Percentiles rank a stretch among this genome's conserved stretches.
Conservation (phyloP, 139 green algal genomes). For the Picochlorum sp. region DNA sequence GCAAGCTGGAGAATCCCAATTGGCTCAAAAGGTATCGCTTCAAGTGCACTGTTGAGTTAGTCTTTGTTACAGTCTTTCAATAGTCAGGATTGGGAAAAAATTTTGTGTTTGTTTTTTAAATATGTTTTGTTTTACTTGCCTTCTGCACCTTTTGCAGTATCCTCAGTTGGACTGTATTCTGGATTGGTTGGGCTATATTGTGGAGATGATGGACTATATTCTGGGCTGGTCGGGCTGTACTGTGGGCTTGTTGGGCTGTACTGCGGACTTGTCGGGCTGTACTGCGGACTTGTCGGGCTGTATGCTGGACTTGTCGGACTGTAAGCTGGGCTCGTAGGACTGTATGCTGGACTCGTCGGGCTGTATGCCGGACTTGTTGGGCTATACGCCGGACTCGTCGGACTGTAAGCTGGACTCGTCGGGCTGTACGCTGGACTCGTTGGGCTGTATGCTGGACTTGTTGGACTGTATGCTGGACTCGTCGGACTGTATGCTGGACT, state of each 20-base stretch:
- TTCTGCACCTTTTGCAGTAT: too few species aligned
- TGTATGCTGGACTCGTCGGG: conserved; percentile 15
- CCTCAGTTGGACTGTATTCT: conserved; percentile 19
- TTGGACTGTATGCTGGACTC: conserved; percentile 51
- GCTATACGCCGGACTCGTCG: conserved; percentile 37
- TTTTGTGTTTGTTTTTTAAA: too few species aligned
- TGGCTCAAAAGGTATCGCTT: too few species aligned
- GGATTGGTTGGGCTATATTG: conserved; percentile 49
- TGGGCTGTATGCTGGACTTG: conserved; percentile 61
- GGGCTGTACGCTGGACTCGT: conserved; percentile 34
- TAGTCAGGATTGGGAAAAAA: too few species aligned
- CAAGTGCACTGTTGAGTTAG: too few species aligned
- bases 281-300: conserved; percentile 37
- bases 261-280: conserved; percentile 39
- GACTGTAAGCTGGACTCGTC: conserved; percentile 51
- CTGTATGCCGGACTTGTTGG: conserved; percentile 1
- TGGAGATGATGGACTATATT: conserved; percentile 58
- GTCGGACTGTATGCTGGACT: conserved; percentile 62
- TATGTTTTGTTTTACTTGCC: too few species aligned
- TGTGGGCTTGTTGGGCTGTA: conserved; percentile 56
- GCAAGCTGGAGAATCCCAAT: too few species aligned
- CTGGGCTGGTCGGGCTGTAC: conserved; percentile 63
- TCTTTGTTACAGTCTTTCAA: too few species aligned
- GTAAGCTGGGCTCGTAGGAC: conserved; percentile 12
- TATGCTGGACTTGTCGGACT: conserved; percentile 37